These are phyloP conservation scores for Sutorius australiensis DNA, from an alignment of 768 basidiomycete genomes.

Conservation along the genomic window DNA sequence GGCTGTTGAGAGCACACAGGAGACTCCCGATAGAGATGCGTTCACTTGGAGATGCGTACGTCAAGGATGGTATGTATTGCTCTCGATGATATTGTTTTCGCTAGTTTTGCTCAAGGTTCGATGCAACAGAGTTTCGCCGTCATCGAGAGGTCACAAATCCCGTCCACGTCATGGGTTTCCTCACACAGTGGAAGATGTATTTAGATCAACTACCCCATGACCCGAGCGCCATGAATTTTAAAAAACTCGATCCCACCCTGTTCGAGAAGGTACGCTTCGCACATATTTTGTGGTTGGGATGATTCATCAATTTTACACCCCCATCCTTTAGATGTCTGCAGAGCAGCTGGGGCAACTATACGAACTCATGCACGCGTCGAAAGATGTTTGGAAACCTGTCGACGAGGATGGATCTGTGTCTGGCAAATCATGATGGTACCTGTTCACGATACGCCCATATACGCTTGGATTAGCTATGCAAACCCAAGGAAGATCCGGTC, in stretches of 20 bases:
- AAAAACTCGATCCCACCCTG: slow-evolving; percentile 62
- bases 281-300: slow-evolving; percentile 3
- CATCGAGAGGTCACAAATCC: slow-evolving; percentile 81
- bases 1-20: slow-evolving; percentile 76
- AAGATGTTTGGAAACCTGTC: slow-evolving; percentile 77
- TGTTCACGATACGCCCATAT: slow-evolving; percentile 2
- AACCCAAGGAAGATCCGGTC: neutral
- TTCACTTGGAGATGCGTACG: slow-evolving; percentile 78
- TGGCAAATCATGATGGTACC: slow-evolving; percentile 12
- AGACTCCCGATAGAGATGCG: slow-evolving; percentile 74
- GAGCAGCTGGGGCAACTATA: slow-evolving; percentile 94
- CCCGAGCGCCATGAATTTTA: slow-evolving; percentile 43
- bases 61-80: slow-evolving; percentile 61
- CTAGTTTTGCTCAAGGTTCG: slow-evolving; percentile 2
- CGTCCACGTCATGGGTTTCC: slow-evolving; percentile 88
- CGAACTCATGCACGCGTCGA: slow-evolving; percentile 90
- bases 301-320: neutral
- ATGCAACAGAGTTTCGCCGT: slow-evolving; percentile 73
- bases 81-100: neutral
- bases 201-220: slow-evolving; percentile 64
- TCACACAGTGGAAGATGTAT: slow-evolving; percentile 94
- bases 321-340: slow-evolving; percentile 62
- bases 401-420: slow-evolving; percentile 4
- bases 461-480: slow-evolving; percentile 5
- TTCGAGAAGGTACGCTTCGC: slow-evolving; percentile 63